Evolutionary conservation across 768 basidiomycete genomes (phyloP).

Genomic region (Suillus hirtellus): DNA sequence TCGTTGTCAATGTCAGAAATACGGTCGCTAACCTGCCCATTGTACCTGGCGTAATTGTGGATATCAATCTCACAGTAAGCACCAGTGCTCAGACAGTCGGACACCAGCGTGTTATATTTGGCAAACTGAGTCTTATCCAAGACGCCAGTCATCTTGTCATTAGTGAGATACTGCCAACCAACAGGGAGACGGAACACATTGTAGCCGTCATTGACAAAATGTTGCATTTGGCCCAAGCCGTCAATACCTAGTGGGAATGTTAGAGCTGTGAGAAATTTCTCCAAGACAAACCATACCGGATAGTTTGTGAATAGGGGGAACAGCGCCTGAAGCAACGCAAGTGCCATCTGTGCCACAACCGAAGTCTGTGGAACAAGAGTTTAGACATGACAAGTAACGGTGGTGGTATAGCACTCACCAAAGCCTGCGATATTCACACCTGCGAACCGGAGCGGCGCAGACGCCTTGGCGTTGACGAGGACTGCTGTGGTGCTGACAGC

Average conservation of each 20-base stretch:
- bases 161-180: constrained; percentile 56
- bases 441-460: constrained; percentile 33
- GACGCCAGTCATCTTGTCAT: constrained; percentile 38
- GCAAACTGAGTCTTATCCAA: constrained; percentile 45
- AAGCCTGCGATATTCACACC: constrained; percentile 59
- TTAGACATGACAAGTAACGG: background rate
- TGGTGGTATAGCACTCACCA: constrained; percentile 21
- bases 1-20: background rate
- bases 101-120: constrained; percentile 49
- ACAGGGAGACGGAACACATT: constrained; percentile 62
- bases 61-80: constrained; percentile 57
- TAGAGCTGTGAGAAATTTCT: background rate
- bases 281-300: constrained; percentile 32
- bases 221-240: constrained; percentile 54
- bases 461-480: constrained; percentile 20
- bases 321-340: constrained; percentile 40
- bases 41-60: constrained; percentile 62
- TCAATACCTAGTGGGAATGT: constrained; percentile 14
- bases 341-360: constrained; percentile 47
- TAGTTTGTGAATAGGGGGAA: constrained; percentile 46
- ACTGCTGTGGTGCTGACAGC: constrained; percentile 15
- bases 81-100: constrained; percentile 45
- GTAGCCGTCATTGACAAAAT: constrained; percentile 55
- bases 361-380: constrained; percentile 36
- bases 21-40: constrained; percentile 37